Evolutionary conservation across 352 stramenopile species (phyloP), one percentile per base, ranked within the genome.

Genomic region (Pythium monospermum): DNA sequence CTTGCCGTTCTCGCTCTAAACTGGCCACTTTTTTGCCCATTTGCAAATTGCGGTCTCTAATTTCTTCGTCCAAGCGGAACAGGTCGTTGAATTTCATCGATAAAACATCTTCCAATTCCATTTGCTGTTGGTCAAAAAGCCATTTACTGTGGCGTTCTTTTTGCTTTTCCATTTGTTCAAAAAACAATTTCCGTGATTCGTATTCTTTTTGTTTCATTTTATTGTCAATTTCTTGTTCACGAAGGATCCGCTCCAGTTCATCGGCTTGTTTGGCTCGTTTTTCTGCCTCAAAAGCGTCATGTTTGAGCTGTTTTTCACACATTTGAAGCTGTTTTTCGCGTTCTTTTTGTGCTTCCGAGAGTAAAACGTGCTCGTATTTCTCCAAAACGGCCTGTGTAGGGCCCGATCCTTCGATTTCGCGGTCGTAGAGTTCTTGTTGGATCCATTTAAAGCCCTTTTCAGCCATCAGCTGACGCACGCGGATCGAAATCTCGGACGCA

Each of bases 391-490:
- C 27, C 8, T 66, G 54, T 0, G 64, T 73, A 0, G 55, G 45
- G 18, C 82, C 79, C 21, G 70, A 69, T 0, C 79, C 73, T 38
- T 92, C 79, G 21, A 87, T 47, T 1, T 72, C 73, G 8, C 79
- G 76, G 36, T 92, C 79, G 45, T 85, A 86, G 8, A 92, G 69
- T 47, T 92, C 82, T 55, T 92, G 82, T 31, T 89, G 82, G 39
- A 92, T 78, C 66, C 79, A 87, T 40, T 84, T 71, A 28, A 90
- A 57, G 0, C 82, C 79, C 4, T 71, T 52, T 12, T 55, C 57
- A 8, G 25, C 40, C 12, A 86, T 42, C 4, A 81, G 25, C 8
- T 67, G 51, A 6, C 27, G 45, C 2, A 83, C 72, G 6, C 54
- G 66, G 6, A 19, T 38, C n/a, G 45, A 36, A 40, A 57, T 61